phyloP scores from a whole-genome alignment of 371 early-diverging fungal species.

The Choanephora cucurbitarum region DNA sequence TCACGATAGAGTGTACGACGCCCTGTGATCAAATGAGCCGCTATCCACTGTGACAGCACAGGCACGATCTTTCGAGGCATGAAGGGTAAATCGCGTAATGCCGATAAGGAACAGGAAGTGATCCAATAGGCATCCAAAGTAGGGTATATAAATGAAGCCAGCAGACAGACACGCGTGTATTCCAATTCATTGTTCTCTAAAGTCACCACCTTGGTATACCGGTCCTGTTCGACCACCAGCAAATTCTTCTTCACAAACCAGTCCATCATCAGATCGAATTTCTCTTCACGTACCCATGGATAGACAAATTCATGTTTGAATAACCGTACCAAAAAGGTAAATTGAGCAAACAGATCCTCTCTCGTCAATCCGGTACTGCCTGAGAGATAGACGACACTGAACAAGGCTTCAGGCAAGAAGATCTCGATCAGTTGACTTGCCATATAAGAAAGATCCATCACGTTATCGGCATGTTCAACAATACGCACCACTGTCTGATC shows the following conservation, averaged over 20 bases:
- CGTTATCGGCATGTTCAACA: slow-evolving; percentile 54
- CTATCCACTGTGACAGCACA: slow-evolving; percentile 54
- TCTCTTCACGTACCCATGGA: slow-evolving; percentile 47
- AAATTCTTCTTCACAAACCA: slow-evolving; percentile 37
- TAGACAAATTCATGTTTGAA: slow-evolving; percentile 52
- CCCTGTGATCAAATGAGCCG: slow-evolving; percentile 53
- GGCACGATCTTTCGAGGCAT: slow-evolving; percentile 56
- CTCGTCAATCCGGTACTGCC: slow-evolving; percentile 12
- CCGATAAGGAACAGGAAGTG: slow-evolving; percentile 53
- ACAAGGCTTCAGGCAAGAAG: slow-evolving; percentile 45
- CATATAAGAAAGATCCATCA: slow-evolving; percentile 52
- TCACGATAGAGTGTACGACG: slow-evolving; percentile 52
- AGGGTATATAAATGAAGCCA: slow-evolving; percentile 52
- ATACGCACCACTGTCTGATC: slow-evolving; percentile 45
- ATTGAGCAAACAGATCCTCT: slow-evolving; percentile 37
- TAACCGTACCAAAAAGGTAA: slow-evolving; percentile 44
- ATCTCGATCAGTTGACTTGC: slow-evolving; percentile 49
- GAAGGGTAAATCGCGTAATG: slow-evolving; percentile 48
- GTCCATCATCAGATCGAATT: slow-evolving; percentile 36
- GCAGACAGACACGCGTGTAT: slow-evolving; percentile 41
- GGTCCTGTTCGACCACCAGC: slow-evolving; percentile 19
- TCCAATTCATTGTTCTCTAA: slow-evolving; percentile 30
- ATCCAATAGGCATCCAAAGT: slow-evolving; percentile 57
- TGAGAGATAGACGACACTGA: slow-evolving; percentile 46
- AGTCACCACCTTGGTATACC: slow-evolving; percentile 26